These are phyloP conservation scores for Ustilago cynodontis DNA, from an alignment of 1,284 basidiomycete species.

Conservation along the genomic window DNA sequence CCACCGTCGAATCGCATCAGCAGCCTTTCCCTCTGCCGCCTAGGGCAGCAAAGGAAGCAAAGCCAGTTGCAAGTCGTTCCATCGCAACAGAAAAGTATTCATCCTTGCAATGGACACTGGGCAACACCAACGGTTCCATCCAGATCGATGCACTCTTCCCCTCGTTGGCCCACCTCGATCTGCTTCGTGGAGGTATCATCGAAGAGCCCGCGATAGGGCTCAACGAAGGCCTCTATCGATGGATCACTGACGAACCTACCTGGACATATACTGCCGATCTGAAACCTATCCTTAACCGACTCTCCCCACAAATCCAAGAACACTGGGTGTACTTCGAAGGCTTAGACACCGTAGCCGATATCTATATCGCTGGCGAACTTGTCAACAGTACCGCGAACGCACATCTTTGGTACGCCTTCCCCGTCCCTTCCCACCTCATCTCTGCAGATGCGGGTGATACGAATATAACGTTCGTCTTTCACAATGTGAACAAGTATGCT, in stretches of 20 bases:
- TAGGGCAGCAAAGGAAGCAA: neutral
- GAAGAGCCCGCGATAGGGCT: conserved; percentile 75
- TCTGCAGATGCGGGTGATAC: neutral
- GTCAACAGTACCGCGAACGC: conserved; percentile 76
- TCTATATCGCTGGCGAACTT: conserved; percentile 74
- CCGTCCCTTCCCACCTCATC: conserved; percentile 53
- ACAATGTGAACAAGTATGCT: conserved; percentile 26
- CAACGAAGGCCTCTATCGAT: conserved; percentile 76
- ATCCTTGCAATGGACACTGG: conserved; percentile 72
- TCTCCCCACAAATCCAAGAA: conserved; percentile 49
- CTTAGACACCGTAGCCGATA: conserved; percentile 76
- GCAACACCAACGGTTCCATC: conserved; percentile 75
- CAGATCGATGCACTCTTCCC: conserved; percentile 74
- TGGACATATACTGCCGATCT: conserved; percentile 78
- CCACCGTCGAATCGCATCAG: conserved; percentile 20
- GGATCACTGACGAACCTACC: conserved; percentile 75
- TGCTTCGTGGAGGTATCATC: conserved; percentile 74
- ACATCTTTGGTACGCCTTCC: conserved; percentile 75
- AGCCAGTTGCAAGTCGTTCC: neutral
- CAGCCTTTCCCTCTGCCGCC: conserved; percentile 25
- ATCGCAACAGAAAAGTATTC: neutral
- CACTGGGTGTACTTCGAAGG: conserved; percentile 76
- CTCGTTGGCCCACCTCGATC: conserved; percentile 75
- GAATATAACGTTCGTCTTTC: conserved; percentile 51
- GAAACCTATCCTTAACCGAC: conserved; percentile 70